Evolutionary conservation across 805 yeast genomes (phyloP).

Genomic region (Lachancea waltii): DNA sequence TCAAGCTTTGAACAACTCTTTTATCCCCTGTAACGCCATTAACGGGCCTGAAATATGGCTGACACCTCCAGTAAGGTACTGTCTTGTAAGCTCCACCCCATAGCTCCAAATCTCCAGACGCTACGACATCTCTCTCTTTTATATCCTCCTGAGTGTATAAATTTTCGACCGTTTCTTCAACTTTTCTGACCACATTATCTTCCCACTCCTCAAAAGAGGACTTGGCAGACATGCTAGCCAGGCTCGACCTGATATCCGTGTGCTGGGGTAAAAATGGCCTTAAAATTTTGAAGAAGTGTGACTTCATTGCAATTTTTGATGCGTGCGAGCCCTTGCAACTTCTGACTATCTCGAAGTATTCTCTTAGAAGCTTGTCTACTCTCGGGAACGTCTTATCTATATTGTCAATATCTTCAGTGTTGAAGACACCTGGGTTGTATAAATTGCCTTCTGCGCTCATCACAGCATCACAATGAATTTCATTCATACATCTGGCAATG

Average conservation of each 20-base stretch:
- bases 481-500: slow-evolving; percentile 57
- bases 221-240: slow-evolving; percentile 49
- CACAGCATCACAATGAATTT: slow-evolving; percentile 75
- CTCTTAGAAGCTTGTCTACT: slow-evolving; percentile 75
- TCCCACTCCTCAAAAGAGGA: slow-evolving; percentile 46
- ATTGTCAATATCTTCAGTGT: slow-evolving; percentile 35
- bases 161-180: slow-evolving; percentile 58
- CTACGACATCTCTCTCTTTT: slow-evolving; percentile 49
- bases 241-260: slow-evolving; percentile 67
- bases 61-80: slow-evolving; percentile 94
- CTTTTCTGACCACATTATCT: slow-evolving; percentile 46
- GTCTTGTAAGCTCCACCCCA: slow-evolving; percentile 82
- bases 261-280: slow-evolving; percentile 74
- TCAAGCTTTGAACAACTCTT: slow-evolving; percentile 28
- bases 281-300: slow-evolving; percentile 83
- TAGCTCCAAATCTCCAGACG: slow-evolving; percentile 45
- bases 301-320: slow-evolving; percentile 76
- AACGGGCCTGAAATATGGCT: slow-evolving; percentile 88
- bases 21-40: slow-evolving; percentile 61
- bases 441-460: slow-evolving; percentile 97
- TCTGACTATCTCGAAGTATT: slow-evolving; percentile 80
- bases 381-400: slow-evolving; percentile 71
- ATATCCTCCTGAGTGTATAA: slow-evolving; percentile 49
- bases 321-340: slow-evolving; percentile 43
- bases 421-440: slow-evolving; percentile 86